Conservation (phyloP, 2,329 filamentous ascomycete species). For the Torrubiellomyces zombiae region DNA sequence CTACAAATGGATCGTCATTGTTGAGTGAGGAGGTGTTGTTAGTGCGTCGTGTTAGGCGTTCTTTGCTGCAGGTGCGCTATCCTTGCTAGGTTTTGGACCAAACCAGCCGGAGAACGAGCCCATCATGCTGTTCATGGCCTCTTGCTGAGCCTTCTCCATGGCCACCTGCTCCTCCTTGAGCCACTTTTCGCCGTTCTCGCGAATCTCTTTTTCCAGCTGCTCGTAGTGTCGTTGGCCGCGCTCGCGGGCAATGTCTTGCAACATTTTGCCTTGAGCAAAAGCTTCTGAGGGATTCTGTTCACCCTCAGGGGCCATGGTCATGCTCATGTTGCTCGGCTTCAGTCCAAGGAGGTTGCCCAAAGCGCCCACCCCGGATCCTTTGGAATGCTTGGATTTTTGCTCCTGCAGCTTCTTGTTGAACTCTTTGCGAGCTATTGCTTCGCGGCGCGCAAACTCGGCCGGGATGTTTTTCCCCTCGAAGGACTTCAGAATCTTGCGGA, state of each 20-base stretch:
- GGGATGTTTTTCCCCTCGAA: constrained; percentile 85
- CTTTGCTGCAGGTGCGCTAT: constrained; percentile 3
- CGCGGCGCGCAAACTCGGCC: constrained; percentile 72
- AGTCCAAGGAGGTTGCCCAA: constrained; percentile 62
- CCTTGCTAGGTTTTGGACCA: constrained; percentile 5
- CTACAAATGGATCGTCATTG: too few relatives aligned
- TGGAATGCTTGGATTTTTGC: constrained; percentile 42
- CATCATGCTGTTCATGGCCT: constrained; percentile 88
- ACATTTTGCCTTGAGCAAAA: constrained; percentile 85
- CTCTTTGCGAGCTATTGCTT: constrained; percentile 69
- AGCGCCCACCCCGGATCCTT: constrained; percentile 46
- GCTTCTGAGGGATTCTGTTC: constrained; percentile 59
- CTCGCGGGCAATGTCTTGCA: constrained; percentile 87
- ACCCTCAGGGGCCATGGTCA: constrained; percentile 43
- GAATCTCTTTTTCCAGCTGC: constrained; percentile 75
- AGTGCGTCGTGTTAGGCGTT: too few relatives aligned
- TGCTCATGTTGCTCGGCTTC: constrained; percentile 49
- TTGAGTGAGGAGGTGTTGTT: too few relatives aligned
- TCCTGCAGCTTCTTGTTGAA: constrained; percentile 64
- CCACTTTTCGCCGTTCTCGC: constrained; percentile 89
- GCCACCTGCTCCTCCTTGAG: constrained; percentile 81
- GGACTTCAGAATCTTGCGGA: constrained; percentile 70
- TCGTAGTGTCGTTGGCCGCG: constrained; percentile 83
- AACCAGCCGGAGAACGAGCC: constrained; percentile 37
- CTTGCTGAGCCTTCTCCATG: constrained; percentile 78